A percentile compares a stretch with the other conserved stretches of the same genome.
Conservation (phyloP, 345 rosid genomes). For the Eucalyptus polyanthemos region DNA sequence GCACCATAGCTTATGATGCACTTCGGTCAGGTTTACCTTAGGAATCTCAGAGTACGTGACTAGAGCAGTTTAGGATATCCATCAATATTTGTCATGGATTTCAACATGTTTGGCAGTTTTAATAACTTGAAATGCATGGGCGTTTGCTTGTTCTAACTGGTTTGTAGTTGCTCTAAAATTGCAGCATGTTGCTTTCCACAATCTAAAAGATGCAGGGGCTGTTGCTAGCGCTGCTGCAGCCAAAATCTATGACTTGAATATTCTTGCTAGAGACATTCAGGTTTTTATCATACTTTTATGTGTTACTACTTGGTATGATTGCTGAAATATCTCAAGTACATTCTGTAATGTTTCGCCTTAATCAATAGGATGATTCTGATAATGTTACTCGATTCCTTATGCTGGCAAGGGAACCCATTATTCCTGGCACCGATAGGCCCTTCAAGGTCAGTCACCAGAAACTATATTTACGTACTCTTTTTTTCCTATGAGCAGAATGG, state of each 20-base stretch:
- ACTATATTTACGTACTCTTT: background rate
- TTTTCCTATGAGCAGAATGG: background rate
- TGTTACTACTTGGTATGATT: background rate
- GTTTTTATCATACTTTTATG: conserved; percentile 12
- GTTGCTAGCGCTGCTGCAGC: conserved; percentile 94
- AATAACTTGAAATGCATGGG: background rate
- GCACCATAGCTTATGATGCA: background rate
- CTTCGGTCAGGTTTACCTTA: background rate
- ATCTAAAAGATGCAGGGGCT: conserved; percentile 66
- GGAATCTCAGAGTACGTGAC: background rate
- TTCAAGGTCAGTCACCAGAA: conserved; percentile 53
- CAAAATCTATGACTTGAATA: conserved; percentile 65
- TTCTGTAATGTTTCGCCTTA: background rate
- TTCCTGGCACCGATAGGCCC: conserved; percentile 75
- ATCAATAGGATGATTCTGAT: conserved; percentile 62
- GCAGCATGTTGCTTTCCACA: conserved; percentile 61
- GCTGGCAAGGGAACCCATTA: conserved; percentile 97
- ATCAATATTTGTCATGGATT: background rate
- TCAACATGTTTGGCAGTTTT: background rate
- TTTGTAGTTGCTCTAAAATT: background rate
- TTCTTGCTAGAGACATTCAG: conserved; percentile 92
- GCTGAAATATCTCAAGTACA: background rate
- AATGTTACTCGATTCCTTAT: conserved; percentile 91
- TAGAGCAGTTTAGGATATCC: background rate
- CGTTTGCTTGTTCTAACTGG: background rate